Evolutionary conservation across 805 yeast species (phyloP).

Genomic region (Candida easanensis): DNA sequence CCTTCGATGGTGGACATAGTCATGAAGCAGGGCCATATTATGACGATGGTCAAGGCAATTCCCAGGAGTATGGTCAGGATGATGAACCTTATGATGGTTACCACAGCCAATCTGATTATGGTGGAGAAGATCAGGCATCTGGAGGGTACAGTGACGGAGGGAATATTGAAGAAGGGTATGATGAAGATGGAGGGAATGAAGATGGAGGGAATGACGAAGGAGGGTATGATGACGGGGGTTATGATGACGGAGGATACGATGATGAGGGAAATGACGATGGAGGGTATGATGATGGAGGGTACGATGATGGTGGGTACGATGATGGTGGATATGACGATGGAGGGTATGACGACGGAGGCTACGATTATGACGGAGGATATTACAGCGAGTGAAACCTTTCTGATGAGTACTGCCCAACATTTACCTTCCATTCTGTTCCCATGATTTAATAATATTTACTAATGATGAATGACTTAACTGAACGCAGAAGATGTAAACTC

Average conservation of each 20-base stretch:
- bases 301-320: slow-evolving; percentile 38
- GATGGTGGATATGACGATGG: slow-evolving; percentile 27
- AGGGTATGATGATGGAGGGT: slow-evolving; percentile 63
- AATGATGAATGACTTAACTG: too few relatives aligned
- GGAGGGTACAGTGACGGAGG: too few relatives aligned
- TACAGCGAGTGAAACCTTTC: neutral
- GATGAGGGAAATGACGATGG: slow-evolving; percentile 22
- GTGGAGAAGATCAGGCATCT: too few relatives aligned
- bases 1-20: too few relatives aligned
- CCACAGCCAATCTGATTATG: slow-evolving; percentile 61
- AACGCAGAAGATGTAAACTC: too few relatives aligned
- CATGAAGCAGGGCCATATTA: too few relatives aligned
- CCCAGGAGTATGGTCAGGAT: slow-evolving; percentile 57
- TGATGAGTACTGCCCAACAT: neutral
- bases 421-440: too few relatives aligned
- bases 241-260: slow-evolving; percentile 23
- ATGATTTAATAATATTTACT: neutral
- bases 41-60: too few relatives aligned
- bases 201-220: slow-evolving; percentile 44
- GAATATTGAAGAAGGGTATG: too few relatives aligned
- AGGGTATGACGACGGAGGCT: slow-evolving; percentile 17
- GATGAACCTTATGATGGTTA: slow-evolving; percentile 73
- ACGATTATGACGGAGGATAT: slow-evolving; percentile 45
- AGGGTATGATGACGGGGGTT: slow-evolving; percentile 50
- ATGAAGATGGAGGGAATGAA: slow-evolving; percentile 39